These are phyloP conservation scores for Komagataella ulmi DNA, from an alignment of 805 yeast species.

Conservation along the genomic window DNA sequence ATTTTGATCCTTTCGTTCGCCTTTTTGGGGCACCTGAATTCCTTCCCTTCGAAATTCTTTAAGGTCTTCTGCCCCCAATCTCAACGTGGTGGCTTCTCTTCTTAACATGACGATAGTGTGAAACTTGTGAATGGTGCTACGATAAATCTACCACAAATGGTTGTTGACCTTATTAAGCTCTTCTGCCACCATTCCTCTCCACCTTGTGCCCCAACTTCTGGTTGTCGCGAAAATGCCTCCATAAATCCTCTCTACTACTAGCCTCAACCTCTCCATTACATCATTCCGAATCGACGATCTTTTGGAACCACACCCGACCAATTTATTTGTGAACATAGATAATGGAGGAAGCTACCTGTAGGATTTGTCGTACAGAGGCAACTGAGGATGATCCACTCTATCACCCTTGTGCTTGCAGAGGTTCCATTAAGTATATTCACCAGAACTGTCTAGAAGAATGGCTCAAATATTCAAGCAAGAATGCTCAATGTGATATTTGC, in stretches of 20 bases:
- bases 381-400: conserved; percentile 64
- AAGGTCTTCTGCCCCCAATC: conserved; percentile 57
- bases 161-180: background rate
- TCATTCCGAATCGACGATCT: background rate
- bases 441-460: conserved; percentile 86
- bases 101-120: conserved; percentile 34
- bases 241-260: background rate
- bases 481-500: conserved; percentile 77
- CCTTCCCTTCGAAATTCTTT: conserved; percentile 18
- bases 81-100: conserved; percentile 58
- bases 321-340: background rate
- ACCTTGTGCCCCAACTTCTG: background rate
- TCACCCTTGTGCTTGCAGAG: conserved; percentile 90
- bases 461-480: conserved; percentile 57
- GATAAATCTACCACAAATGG: background rate
- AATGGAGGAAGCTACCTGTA: conserved; percentile 46
- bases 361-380: conserved; percentile 92
- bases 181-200: background rate
- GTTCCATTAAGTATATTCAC: conserved; percentile 87
- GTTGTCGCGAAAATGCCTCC: background rate
- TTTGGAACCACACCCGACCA: background rate
- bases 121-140: background rate
- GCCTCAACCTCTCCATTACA: background rate
- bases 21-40: conserved; percentile 2
- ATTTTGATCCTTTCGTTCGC: background rate